Evolutionary conservation across 352 stramenopile genomes (phyloP), one percentile per base, ranked within the genome.

Genomic region (Pythium scleroteichum): DNA sequence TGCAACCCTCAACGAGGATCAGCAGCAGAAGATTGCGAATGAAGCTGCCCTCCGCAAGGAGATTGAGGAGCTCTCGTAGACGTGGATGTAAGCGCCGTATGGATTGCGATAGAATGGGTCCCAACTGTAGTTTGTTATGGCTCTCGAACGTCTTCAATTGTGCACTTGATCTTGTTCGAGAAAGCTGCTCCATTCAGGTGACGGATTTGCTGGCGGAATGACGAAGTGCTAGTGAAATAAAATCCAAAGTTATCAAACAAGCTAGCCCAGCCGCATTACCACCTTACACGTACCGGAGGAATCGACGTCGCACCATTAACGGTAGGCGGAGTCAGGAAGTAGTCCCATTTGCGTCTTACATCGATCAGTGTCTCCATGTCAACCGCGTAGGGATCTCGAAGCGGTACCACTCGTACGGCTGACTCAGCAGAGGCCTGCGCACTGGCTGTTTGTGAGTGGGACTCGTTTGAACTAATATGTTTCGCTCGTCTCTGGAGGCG

Each of bases 1-100:
- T n/a, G 81, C 90, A 27, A 77, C 72, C 29, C 72, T 95, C 22
- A 95, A 95, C 69, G 77, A 82, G 8, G 86, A 95, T 55, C 86
- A 95, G 57, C 45, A 86, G 69, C 76, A 82, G 50, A 95, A 95
- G 70, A 76, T 95, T 46, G 55, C 59, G 32, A 88, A 68, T 32
- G 86, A 95, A 59, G 62, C 77, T 45, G 64, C 76, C 45, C 58
- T 95, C 57, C 80, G 75, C 10, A 78, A 90, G 46, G 82, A 95
- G 64, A 73, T 92, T 27, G 60, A 71, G 14, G 55, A 78, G 67
- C 75, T 95, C 20, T 84, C 78, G 66, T 69, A 63, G 32, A 57
- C 7, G 20, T 54, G 23, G 29, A 35, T 35, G 29, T 35, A 35
- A 35, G 29, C 29, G 29, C 29, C 29, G 10, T 10, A 35, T 35